phyloP scores from a whole-genome alignment of 2,329 filamentous ascomycete genomes.

The Trichophyton verrucosum region DNA sequence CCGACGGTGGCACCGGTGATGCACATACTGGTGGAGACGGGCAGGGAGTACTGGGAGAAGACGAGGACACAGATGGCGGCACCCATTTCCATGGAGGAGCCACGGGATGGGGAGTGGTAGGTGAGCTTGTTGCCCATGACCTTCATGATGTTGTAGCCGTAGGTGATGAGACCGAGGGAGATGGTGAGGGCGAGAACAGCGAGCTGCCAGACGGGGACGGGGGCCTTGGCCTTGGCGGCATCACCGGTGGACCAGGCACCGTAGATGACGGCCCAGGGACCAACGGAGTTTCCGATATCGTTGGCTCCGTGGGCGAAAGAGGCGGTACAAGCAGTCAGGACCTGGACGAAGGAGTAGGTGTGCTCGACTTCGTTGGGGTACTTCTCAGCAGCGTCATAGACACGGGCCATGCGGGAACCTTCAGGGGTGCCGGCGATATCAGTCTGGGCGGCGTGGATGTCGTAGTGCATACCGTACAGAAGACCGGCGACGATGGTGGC shows the following conservation, averaged over 20 bases:
- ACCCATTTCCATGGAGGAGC: conserved; percentile 62
- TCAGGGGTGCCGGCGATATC: conserved; percentile 62
- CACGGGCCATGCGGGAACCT: conserved; percentile 55
- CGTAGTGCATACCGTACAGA: conserved; percentile 68
- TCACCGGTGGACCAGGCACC: conserved; percentile 52
- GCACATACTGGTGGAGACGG: conserved; percentile 67
- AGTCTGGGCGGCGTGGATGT: conserved; percentile 64
- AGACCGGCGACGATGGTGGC: conserved; percentile 50
- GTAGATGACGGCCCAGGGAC: conserved; percentile 60
- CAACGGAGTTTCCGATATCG: conserved; percentile 60
- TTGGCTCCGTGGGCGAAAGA: conserved; percentile 58
- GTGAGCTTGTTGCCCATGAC: conserved; percentile 75
- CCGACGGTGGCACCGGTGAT: conserved; percentile 69
- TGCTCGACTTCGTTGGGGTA: conserved; percentile 61
- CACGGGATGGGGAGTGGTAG: conserved; percentile 49
- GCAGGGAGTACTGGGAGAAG: conserved; percentile 62
- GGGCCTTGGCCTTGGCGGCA: conserved; percentile 48
- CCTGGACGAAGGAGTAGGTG: conserved; percentile 42
- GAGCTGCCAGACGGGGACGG: conserved; percentile 64
- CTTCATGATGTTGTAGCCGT: conserved; percentile 78
- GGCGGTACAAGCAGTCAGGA: conserved; percentile 40
- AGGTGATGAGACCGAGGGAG: conserved; percentile 57
- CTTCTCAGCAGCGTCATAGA: conserved; percentile 52
- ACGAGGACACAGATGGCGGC: conserved; percentile 64
- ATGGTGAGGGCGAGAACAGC: conserved; percentile 54